These are phyloP conservation scores for Allantophomopsis lycopodina DNA, from an alignment of 2,329 filamentous ascomycete genomes.

Conservation along the genomic window DNA sequence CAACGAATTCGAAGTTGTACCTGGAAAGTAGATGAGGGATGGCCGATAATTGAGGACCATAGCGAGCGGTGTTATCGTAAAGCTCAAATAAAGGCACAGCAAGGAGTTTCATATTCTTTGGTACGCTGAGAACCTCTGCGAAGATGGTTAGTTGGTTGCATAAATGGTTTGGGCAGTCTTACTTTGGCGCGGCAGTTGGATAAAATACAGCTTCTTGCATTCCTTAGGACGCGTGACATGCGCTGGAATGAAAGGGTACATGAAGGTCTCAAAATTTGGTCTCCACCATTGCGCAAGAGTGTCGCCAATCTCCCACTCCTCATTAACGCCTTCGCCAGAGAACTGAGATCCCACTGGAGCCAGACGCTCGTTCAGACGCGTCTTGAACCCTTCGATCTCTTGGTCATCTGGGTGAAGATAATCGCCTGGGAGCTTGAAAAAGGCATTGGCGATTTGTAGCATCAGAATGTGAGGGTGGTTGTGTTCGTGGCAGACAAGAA, in stretches of 20 bases:
- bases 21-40: constrained; percentile 89
- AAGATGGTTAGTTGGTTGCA: background rate
- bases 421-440: constrained; percentile 97
- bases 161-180: constrained; percentile 18
- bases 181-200: constrained; percentile 88
- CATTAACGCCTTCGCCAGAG: constrained; percentile 73
- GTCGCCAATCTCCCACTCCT: constrained; percentile 90
- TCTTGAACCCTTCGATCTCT: constrained; percentile 90
- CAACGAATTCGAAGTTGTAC: constrained; percentile 96
- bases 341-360: constrained; percentile 79
- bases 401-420: constrained; percentile 84
- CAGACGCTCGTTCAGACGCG: constrained; percentile 79
- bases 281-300: constrained; percentile 97
- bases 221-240: constrained; percentile 96
- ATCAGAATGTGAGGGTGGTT: constrained; percentile 98
- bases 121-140: constrained; percentile 83
- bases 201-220: constrained; percentile 98
- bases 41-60: constrained; percentile 89
- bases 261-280: constrained; percentile 98
- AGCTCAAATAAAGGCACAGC: constrained; percentile 95
- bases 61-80: constrained; percentile 91
- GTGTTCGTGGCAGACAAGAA: constrained; percentile 96
- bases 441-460: constrained; percentile 98
- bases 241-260: constrained; percentile 96
- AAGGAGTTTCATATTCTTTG: constrained; percentile 99